Percentiles rank a stretch among this genome's conserved stretches.
Conservation (phyloP, 192 early-diverging fungal genomes). For the Coemansia sp. region DNA sequence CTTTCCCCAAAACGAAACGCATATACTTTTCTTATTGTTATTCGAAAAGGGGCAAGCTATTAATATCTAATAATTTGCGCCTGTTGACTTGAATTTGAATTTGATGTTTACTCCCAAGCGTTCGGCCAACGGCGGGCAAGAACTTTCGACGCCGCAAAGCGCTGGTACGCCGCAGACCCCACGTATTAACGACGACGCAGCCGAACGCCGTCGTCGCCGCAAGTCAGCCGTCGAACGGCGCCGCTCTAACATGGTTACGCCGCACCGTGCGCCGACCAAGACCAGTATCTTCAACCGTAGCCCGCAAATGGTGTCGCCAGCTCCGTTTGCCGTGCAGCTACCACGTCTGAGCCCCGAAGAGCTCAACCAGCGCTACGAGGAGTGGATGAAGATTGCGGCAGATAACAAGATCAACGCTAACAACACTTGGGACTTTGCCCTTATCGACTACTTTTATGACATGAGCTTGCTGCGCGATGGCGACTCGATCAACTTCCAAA, state of each 20-base stretch:
- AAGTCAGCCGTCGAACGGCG: conserved; percentile 54
- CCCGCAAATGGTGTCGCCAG: conserved; percentile 40
- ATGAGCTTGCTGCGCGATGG: conserved; percentile 92
- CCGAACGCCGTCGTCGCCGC: conserved; percentile 55
- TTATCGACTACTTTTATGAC: conserved; percentile 98
- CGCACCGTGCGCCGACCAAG: conserved; percentile 37
- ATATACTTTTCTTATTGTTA: background rate
- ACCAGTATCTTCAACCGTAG: conserved; percentile 36
- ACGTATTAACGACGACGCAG: conserved; percentile 56
- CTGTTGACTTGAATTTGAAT: background rate
- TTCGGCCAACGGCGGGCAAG: conserved; percentile 16
- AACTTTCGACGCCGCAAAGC: conserved; percentile 41
- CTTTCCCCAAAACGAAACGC: conserved; percentile 7
- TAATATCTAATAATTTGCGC: background rate
- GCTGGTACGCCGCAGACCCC: conserved; percentile 38
- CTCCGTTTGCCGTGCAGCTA: conserved; percentile 52
- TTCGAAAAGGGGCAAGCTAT: background rate
- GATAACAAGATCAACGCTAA: conserved; percentile 93
- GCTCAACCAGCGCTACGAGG: conserved; percentile 72
- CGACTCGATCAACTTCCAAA: conserved; percentile 98
- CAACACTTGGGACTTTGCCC: conserved; percentile 95
- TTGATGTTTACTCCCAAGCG: conserved; percentile 44
- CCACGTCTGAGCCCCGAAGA: conserved; percentile 57
- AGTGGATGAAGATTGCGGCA: conserved; percentile 97
- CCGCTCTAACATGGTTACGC: conserved; percentile 47